Conservation (phyloP, 192 early-diverging fungal species). For the Kappamyces sp. region DNA sequence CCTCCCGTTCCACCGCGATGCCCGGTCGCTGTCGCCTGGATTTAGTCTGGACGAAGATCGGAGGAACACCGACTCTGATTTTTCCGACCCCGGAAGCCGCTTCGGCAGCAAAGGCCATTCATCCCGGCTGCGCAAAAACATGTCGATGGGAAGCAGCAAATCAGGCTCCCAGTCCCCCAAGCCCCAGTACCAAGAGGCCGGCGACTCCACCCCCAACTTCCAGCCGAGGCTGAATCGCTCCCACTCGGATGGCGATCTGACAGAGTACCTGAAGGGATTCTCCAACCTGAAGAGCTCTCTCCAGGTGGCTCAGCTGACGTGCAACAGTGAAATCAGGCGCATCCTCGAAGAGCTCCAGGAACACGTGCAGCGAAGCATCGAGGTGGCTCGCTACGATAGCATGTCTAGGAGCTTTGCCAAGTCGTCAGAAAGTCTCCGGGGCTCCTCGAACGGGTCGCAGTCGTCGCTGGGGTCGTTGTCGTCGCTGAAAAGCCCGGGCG, state of each 20-base stretch:
- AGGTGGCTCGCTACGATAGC: neutral
- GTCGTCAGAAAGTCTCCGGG: too few species aligned
- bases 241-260: conserved; percentile 19
- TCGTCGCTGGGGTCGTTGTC: too few species aligned
- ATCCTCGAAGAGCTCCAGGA: conserved; percentile 64
- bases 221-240: neutral
- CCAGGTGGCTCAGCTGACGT: conserved; percentile 41
- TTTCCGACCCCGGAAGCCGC: neutral
- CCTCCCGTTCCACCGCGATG: neutral
- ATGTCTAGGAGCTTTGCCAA: too few species aligned
- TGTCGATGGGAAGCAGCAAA: neutral
- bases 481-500: too few species aligned
- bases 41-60: conserved; percentile 8
- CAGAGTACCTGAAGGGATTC: conserved; percentile 40
- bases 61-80: neutral
- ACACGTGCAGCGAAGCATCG: conserved; percentile 55
- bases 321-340: conserved; percentile 54
- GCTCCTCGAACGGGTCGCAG: too few species aligned
- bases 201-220: neutral
- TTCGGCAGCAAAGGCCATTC: neutral
- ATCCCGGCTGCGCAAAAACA: neutral
- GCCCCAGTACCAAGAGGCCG: neutral
- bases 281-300: conserved; percentile 41
- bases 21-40: neutral
- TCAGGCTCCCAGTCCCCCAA: neutral